phyloP scores from a whole-genome alignment of 2,329 filamentous ascomycete genomes.

The Drechslerella stenobrocha region DNA sequence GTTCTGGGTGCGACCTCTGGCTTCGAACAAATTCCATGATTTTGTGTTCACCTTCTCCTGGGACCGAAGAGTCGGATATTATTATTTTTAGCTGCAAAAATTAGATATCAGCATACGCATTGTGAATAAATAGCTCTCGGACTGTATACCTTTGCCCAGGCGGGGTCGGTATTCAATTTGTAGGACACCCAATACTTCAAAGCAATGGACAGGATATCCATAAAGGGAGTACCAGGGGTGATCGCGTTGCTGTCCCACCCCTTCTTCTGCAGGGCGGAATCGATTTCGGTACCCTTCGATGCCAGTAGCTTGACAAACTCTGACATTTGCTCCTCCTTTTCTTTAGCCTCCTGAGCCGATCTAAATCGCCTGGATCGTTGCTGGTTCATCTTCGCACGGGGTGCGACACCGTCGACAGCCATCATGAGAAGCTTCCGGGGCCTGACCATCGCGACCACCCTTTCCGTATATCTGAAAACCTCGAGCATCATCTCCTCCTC shows the following conservation, averaged over 20 bases:
- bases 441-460: constrained; percentile 97
- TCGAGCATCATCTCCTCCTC: constrained; percentile 99
- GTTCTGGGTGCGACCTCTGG: constrained; percentile 83
- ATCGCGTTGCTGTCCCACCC: constrained; percentile 80
- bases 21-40: constrained; percentile 98
- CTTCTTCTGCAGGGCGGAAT: constrained; percentile 73
- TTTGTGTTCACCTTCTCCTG: constrained; percentile 97
- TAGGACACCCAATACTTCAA: constrained; percentile 96
- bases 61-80: constrained; percentile 96
- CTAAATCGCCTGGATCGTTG: constrained; percentile 95
- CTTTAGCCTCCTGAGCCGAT: constrained; percentile 87
- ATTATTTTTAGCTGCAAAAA: constrained; percentile 76
- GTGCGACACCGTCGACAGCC: constrained; percentile 95
- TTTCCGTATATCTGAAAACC: constrained; percentile 97
- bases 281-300: constrained; percentile 68
- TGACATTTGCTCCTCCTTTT: constrained; percentile 88
- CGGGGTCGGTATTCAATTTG: constrained; percentile 94
- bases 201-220: constrained; percentile 89
- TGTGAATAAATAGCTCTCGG: neutral
- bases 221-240: constrained; percentile 77
- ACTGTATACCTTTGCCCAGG: constrained; percentile 71
- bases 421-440: constrained; percentile 96
- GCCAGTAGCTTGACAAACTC: constrained; percentile 83
- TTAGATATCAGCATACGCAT: constrained; percentile 50
- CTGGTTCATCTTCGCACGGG: constrained; percentile 99